Evolutionary conservation across 1,284 basidiomycete species (phyloP), one percentile per base, ranked within the genome.

Genomic region (Irpex rosettiformis): DNA sequence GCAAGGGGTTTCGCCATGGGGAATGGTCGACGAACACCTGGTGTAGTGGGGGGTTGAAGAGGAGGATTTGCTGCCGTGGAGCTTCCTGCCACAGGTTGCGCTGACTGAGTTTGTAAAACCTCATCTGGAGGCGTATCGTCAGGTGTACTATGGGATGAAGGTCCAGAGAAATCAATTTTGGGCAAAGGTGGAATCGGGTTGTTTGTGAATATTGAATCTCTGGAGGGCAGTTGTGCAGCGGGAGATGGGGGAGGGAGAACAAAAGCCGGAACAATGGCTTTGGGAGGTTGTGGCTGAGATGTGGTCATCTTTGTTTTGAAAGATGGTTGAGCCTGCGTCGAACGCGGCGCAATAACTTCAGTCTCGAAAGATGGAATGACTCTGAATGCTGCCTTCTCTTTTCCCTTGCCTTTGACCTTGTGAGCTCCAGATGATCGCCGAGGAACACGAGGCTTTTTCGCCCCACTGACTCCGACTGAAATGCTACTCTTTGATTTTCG

Each of bases 241-340:
- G 87, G 87, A 8, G 88, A 88, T 1, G 85, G 88, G 1, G 87
- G 88, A 13, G 88, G 88, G 1, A 91, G 78, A 2, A 86, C 83
- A 61, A 91, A 91, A 16, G 84, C 78, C 3, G 80, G 84, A 1
- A 86, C 79, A 24, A 86, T 75, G 30, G 62, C 49, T 8, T 63
- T 60, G 1, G 63, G 66, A 11, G 63, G 64, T 13, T 63, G 64
- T 8, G 37, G 47, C 33, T 56, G 57, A 0, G 67, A 56, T 7
- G 59, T 55, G 3, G 52, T 59, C 57, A 70, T 62, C 52, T 65
- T 68, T 10, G 67, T 69, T 62, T 68, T 69, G 64, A 71, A 70
- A 10, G 59, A 60, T 6, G 70, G 69, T n/a, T 56, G 28, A 11
- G 58, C 57, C 0, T 61, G 62, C 1, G 67, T 66, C 2, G 64